Base-by-base conservation (phyloP, 2,329 filamentous ascomycete species). In the Pseudogymnoascus sp. region DNA sequence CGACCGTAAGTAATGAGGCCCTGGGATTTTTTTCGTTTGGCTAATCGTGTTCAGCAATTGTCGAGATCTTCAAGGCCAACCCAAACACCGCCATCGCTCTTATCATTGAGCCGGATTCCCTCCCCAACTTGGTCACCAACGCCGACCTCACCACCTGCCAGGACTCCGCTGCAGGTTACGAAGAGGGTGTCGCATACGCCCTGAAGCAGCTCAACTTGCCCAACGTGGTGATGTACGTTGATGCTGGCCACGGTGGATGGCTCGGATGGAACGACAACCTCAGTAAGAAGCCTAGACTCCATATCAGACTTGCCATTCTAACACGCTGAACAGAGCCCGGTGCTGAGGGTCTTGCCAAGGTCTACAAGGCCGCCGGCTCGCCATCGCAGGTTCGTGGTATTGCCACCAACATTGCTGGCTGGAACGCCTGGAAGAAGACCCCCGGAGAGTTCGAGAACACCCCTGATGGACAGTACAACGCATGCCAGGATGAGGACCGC, bases 111-210 rank as follows among this genome's bases (percentile, higher is more conserved):
- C 82, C 83, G 29, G 82, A 85, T 71, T 82, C 81, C 26, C 75
- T 85, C n/a, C 81, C 82, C 65, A 85, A 85, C 75, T 73, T 85
- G 71, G 77, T 85, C 51, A 85, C 82, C 68, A 85, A 85, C 75
- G 62, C 79, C 68, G 76, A 76, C 67, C 76, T 82, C 5, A 66
- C 76, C 64, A 83, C 82, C 72, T 85, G 83, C 69, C 59, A 77
- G 61, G 73, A 73, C 60, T 80, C 82, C 8, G 73, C 78, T n/a
- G 67, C 70, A 4, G 77, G 78, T 14, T 85, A 85, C 71, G 73
- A 79, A 57, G 77, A 78, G 47, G 77, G 80, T 69, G 80, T 78
- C 39, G 72, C 77, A 66, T 82, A 85, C 68, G 82, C 82, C 51
- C 65, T 84, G 65, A 76, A 74, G 65, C 71, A 77, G 62, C 78